phyloP scores from a whole-genome alignment of 306 rosid genomes.

The Gillenia trifoliata region DNA sequence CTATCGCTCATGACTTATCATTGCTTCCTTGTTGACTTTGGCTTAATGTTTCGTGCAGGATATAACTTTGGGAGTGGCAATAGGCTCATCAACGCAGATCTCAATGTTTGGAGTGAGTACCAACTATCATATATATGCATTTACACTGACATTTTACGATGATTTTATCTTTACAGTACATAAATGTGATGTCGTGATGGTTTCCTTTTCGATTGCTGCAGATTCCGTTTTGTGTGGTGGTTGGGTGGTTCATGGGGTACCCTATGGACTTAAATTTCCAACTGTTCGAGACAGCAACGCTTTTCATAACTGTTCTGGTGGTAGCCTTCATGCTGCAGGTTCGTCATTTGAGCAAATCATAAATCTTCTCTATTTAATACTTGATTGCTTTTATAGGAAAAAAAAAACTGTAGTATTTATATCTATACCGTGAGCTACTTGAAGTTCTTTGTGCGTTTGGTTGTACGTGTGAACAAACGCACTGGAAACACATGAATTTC shows the following conservation, averaged over 20 bases:
- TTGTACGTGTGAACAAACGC: not conserved
- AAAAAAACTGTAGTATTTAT: too few relatives aligned
- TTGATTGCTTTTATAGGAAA: not conserved
- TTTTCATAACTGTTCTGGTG: slow-evolving; percentile 68
- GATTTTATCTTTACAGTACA: not conserved
- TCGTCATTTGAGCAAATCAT: slow-evolving; percentile 14
- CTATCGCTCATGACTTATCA: not conserved
- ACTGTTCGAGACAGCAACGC: slow-evolving; percentile 77
- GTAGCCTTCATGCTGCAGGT: slow-evolving; percentile 91
- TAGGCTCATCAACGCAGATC: slow-evolving; percentile 88
- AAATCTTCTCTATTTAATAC: not conserved
- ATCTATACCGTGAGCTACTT: too few relatives aligned
- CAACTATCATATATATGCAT: not conserved
- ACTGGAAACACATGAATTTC: not conserved
- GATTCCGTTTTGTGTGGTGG: slow-evolving; percentile 85
- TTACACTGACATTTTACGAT: not conserved
- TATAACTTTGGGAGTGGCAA: slow-evolving; percentile 79
- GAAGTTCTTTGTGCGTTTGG: not conserved
- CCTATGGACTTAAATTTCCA: slow-evolving; percentile 84
- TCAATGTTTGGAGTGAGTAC: slow-evolving; percentile 74
- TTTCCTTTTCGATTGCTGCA: slow-evolving; percentile 27
- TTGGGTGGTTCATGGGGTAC: slow-evolving; percentile 62
- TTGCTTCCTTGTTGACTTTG: not conserved
- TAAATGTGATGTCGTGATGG: not conserved
- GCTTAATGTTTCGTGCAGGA: slow-evolving; percentile 44